A percentile compares a stretch with the other conserved stretches of the same genome.
Conservation (phyloP, 768 basidiomycete species). For the Cyathus striatus region DNA sequence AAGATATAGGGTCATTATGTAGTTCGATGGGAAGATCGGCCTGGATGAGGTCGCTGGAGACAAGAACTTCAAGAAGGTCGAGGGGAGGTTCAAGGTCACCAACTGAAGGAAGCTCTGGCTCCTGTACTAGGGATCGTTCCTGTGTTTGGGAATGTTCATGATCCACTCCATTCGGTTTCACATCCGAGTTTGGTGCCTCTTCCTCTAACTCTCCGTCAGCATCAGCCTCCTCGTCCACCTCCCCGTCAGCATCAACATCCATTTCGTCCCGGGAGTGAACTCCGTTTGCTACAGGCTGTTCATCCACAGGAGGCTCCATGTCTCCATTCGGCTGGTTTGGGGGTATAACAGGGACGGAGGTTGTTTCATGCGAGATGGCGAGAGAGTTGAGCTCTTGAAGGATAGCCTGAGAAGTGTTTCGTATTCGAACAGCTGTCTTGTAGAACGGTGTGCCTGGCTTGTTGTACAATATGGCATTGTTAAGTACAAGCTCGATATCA, state of each 20-base stretch:
- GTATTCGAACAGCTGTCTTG: slow-evolving; percentile 64
- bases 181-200: no score
- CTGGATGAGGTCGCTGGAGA: slow-evolving; percentile 46
- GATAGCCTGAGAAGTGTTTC: slow-evolving; percentile 31
- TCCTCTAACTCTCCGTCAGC: no score
- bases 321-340: neutral
- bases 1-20: slow-evolving; percentile 51
- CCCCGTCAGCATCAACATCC: neutral
- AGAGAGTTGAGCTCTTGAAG: slow-evolving; percentile 34
- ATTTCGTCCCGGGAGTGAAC: neutral
- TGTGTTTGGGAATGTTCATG: no score
- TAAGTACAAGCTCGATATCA: slow-evolving; percentile 79
- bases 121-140: no score
- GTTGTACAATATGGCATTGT: slow-evolving; percentile 88
- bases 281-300: neutral
- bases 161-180: no score
- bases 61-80: slow-evolving; percentile 49
- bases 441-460: slow-evolving; percentile 65
- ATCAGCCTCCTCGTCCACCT: no score
- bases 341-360: neutral
- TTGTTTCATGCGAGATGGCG: slow-evolving; percentile 5
- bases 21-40: slow-evolving; percentile 52
- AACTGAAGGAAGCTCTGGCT: slow-evolving; percentile 14
- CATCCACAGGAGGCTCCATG: neutral
- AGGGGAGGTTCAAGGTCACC: slow-evolving; percentile 77